A percentile compares a stretch with the other conserved stretches of the same genome.
These are phyloP conservation scores for Paramecium caudatum DNA, from an alignment of 73 alveolate species.

Conservation along the genomic window DNA sequence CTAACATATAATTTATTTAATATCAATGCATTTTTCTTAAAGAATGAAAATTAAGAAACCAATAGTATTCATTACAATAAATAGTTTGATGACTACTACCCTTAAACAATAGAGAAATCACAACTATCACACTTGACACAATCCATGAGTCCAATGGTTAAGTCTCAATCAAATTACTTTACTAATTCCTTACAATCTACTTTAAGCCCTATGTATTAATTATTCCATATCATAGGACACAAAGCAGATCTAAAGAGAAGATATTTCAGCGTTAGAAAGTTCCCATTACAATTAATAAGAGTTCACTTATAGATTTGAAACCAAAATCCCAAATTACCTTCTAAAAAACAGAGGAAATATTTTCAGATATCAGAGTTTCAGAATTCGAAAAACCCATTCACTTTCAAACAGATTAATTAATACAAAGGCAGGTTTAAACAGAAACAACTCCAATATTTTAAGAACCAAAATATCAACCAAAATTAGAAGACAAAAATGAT, in stretches of 20 bases:
- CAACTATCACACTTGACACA: neutral
- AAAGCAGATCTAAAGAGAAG: constrained; percentile 32
- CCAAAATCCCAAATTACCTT: neutral
- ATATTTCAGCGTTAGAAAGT: constrained; percentile 1
- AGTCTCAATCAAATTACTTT: neutral
- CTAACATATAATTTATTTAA: neutral
- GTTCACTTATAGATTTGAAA: neutral
- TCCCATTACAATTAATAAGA: neutral
- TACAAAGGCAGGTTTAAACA: neutral
- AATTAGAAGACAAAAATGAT: constrained; percentile 51
- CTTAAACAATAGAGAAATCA: neutral
- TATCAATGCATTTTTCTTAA: neutral
- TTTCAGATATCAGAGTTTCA: neutral
- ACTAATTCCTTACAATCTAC: neutral
- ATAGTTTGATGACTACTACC: constrained; percentile 65
- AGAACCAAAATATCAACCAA: neutral
- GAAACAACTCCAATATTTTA: neutral
- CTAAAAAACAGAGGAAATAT: neutral
- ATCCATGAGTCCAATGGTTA: constrained; percentile 25
- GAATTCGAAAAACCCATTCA: constrained; percentile 50
- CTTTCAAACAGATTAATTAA: constrained; percentile 49
- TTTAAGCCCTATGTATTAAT: neutral
- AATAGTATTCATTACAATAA: constrained; percentile 32
- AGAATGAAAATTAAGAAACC: constrained; percentile 33
- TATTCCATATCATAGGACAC: neutral